phyloP scores from a whole-genome alignment of 106 monocot genomes.

The Dioscorea zingiberensis region DNA sequence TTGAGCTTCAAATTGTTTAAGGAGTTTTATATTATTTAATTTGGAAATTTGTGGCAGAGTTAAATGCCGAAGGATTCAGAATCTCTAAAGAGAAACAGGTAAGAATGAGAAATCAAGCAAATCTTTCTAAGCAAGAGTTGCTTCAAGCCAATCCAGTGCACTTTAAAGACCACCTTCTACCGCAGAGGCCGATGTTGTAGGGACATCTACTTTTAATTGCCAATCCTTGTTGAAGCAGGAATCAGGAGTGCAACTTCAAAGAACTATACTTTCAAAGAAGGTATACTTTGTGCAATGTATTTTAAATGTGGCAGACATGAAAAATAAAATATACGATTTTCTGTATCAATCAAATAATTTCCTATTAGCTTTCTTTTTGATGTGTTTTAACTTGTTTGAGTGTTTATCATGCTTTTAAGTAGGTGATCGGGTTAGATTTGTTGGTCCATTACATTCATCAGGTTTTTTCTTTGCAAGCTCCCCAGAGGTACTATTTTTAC shows the following conservation, averaged over 20 bases:
- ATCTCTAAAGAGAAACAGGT: slow-evolving; percentile 51
- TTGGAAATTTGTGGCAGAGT: slow-evolving; percentile 24
- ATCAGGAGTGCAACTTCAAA: slow-evolving; percentile 83
- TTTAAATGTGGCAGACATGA: too few relatives aligned
- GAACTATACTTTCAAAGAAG: slow-evolving; percentile 82
- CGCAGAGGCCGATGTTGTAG: slow-evolving; percentile 76
- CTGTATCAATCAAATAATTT: too few relatives aligned
- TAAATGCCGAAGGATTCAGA: slow-evolving; percentile 61
- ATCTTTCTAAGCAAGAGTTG: slow-evolving; percentile 47
- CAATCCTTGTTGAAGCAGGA: slow-evolving; percentile 71
- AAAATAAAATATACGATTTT: too few relatives aligned
- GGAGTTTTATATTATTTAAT: too few relatives aligned
- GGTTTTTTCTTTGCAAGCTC: slow-evolving; percentile 42
- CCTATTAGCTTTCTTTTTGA: too few relatives aligned
- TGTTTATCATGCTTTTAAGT: slow-evolving; percentile 11
- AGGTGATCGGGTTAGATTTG: slow-evolving; percentile 89
- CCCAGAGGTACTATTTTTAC: slow-evolving; percentile 30
- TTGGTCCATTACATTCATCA: slow-evolving; percentile 46
- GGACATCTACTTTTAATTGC: slow-evolving; percentile 56
- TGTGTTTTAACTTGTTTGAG: not conserved
- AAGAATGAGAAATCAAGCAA: slow-evolving; percentile 44
- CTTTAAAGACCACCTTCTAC: slow-evolving; percentile 61
- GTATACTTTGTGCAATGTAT: slow-evolving; percentile 19
- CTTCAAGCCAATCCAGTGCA: slow-evolving; percentile 33
- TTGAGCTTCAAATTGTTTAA: too few relatives aligned